A percentile compares a stretch with the other conserved stretches of the same genome.
Conservation (phyloP, 2,329 filamentous ascomycete species). For the Aspergillus neotritici region DNA sequence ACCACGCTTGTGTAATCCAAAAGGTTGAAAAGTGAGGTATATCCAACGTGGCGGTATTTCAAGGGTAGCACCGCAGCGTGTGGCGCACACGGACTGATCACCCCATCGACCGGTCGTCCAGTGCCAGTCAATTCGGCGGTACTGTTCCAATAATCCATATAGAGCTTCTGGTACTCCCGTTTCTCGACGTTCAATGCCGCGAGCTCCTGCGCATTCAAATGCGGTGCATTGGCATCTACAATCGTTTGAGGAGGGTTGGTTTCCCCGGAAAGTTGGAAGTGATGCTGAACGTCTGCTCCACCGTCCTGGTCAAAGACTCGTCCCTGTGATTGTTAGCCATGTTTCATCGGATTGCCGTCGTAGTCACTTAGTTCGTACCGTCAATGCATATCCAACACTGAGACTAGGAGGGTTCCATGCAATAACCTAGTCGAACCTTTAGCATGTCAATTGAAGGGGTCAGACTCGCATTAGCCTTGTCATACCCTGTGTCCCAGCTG, state of each 20-base stretch:
- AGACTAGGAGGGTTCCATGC: constrained; percentile 55
- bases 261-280: constrained; percentile 54
- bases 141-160: constrained; percentile 61
- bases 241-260: constrained; percentile 42
- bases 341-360: no score
- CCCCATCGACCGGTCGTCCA: constrained; percentile 49
- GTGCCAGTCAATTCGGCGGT: constrained; percentile 47
- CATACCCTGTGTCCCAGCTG: constrained; percentile 48
- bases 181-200: constrained; percentile 49
- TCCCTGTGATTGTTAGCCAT: constrained; percentile 16
- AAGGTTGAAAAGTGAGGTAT: constrained; percentile 47
- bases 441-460: neutral
- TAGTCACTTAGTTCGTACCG: constrained; percentile 26
- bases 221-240: constrained; percentile 22
- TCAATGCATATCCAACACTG: constrained; percentile 32
- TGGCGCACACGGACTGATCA: constrained; percentile 41
- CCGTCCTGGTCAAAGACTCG: constrained; percentile 39
- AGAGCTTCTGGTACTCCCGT: constrained; percentile 52
- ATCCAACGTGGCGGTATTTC: constrained; percentile 45
- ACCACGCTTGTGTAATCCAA: constrained; percentile 52
- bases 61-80: constrained; percentile 38
- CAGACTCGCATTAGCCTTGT: no score
- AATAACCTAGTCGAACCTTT: constrained; percentile 38
- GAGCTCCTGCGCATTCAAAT: constrained; percentile 41
- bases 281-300: constrained; percentile 46